phyloP scores from a whole-genome alignment of 495 filamentous ascomycete genomes.

The Pseudomonodictys pantanalensis region DNA sequence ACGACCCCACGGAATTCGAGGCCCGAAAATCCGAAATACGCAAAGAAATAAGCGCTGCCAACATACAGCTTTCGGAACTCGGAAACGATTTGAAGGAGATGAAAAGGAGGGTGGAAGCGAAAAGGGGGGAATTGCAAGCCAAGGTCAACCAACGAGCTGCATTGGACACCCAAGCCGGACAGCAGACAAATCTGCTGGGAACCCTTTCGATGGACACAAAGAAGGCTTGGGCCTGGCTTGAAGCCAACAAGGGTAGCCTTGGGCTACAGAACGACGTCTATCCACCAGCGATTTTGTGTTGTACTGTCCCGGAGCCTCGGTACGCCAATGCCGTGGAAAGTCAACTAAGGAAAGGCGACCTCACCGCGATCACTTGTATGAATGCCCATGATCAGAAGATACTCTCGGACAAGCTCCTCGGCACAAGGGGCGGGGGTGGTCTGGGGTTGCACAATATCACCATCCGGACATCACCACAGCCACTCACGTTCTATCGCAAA shows the following conservation, averaged over 20 bases:
- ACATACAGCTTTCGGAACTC: too few relatives aligned
- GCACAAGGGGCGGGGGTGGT: constrained; percentile 14
- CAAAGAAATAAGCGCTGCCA: too few relatives aligned
- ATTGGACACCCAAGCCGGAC: constrained; percentile 74
- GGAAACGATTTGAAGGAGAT: constrained; percentile 22
- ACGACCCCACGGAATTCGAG: constrained; percentile 55
- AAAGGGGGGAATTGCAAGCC: neutral
- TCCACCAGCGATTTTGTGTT: constrained; percentile 78
- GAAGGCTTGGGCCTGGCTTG: constrained; percentile 76
- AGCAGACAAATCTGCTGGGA: constrained; percentile 63
- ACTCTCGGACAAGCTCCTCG: constrained; percentile 56
- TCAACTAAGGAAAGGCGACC: constrained; percentile 59
- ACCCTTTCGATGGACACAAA: constrained; percentile 58
- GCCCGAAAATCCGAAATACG: too few relatives aligned
- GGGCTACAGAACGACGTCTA: constrained; percentile 66
- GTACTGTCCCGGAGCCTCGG: constrained; percentile 71
- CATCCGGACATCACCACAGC: constrained; percentile 55
- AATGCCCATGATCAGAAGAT: constrained; percentile 68
- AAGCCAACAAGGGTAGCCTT: constrained; percentile 66
- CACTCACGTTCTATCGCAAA: constrained; percentile 52
- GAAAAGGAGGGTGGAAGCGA: too few relatives aligned
- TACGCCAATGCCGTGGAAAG: constrained; percentile 75
- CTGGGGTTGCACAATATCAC: constrained; percentile 63
- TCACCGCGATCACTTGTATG: constrained; percentile 73
- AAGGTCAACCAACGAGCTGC: constrained; percentile 50